Evolutionary conservation across 257 asterid species (phyloP).

Genomic region (Solanum raphanifolium): DNA sequence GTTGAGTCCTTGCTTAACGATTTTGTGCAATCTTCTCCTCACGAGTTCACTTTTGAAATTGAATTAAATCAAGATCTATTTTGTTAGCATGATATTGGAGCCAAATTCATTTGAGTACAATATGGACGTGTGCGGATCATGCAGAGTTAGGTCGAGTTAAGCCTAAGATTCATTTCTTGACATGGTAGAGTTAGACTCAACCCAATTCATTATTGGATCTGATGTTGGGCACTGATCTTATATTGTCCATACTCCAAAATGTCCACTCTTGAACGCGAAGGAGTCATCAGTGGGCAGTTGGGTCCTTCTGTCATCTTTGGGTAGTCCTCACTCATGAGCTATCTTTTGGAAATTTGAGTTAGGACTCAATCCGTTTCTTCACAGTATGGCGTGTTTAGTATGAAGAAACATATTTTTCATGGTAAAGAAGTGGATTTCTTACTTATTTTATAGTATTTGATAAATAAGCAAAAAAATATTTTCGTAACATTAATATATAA

Average conservation of each 20-base stretch:
- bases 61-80: neutral
- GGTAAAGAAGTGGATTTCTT: neutral
- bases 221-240: neutral
- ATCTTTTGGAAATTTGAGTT: neutral
- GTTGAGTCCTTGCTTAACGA: neutral
- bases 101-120: neutral
- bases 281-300: neutral
- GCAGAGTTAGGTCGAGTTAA: neutral
- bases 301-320: neutral
- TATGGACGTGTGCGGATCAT: no score
- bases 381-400: neutral
- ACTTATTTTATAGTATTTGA: no score
- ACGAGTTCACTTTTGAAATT: no score
- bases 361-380: rapidly evolving
- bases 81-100: neutral
- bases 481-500: rapidly evolving
- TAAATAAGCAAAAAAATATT: no score
- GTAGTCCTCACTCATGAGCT: neutral
- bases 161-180: neutral
- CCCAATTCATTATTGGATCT: neutral
- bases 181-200: no score
- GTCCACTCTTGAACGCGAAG: neutral
- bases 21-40: neutral
- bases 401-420: neutral
- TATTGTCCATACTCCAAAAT: neutral